These are phyloP conservation scores for Candida sithepensis DNA, from an alignment of 805 yeast species.

Conservation along the genomic window DNA sequence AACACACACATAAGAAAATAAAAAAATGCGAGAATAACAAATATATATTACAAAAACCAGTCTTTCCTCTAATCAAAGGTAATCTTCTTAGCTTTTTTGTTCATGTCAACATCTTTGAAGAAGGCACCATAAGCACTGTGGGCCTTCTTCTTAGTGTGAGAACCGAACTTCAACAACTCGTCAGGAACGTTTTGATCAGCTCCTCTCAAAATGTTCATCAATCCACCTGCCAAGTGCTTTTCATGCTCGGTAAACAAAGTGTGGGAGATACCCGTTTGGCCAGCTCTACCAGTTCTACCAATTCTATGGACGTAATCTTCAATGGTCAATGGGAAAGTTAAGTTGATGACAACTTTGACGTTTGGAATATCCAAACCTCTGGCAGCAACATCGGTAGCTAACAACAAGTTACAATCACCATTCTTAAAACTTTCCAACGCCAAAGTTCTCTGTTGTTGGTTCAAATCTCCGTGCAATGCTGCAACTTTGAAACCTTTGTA, in stretches of 20 bases:
- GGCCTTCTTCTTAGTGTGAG: conserved; percentile 96
- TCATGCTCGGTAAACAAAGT: conserved; percentile 96
- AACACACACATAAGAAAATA: neutral
- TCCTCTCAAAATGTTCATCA: conserved; percentile 86
- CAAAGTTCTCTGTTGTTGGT: conserved; percentile 86
- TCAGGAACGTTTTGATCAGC: conserved; percentile 96
- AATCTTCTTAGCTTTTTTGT: conserved; percentile 83
- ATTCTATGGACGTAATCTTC: conserved; percentile 97
- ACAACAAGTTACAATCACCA: conserved; percentile 69
- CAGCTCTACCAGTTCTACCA: conserved; percentile 98
- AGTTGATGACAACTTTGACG: conserved; percentile 89
- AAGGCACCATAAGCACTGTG: conserved; percentile 99
- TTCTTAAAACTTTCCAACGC: conserved; percentile 83
- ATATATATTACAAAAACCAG: neutral
- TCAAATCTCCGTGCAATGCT: conserved; percentile 94
- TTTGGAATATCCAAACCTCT: conserved; percentile 97
- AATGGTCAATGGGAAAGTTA: conserved; percentile 93
- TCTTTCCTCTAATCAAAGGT: conserved; percentile 53
- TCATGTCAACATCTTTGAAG: conserved; percentile 86
- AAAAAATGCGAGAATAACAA: neutral
- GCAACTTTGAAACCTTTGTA: conserved; percentile 78
- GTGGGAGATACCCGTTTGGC: conserved; percentile 90
- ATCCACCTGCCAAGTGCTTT: conserved; percentile 92
- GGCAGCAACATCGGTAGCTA: conserved; percentile 99
- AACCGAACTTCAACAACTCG: conserved; percentile 90